Evolutionary conservation across 257 asterid genomes (phyloP).

Genomic region (Lithospermum erythrorhizon): DNA sequence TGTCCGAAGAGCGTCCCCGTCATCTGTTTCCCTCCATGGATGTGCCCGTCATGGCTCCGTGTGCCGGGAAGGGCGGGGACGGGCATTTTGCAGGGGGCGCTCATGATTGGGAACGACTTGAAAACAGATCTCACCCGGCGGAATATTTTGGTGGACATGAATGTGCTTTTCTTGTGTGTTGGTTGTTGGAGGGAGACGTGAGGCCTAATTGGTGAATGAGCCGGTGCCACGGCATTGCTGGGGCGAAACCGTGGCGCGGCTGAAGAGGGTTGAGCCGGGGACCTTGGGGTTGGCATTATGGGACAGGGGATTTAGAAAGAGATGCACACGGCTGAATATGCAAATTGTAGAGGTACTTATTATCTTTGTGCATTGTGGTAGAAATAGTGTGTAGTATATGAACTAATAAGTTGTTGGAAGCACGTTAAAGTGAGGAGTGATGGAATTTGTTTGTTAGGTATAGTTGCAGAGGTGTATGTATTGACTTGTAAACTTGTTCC

Average conservation of each 20-base stretch:
- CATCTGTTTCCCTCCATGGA: constrained; percentile 71
- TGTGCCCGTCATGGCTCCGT: constrained; percentile 48
- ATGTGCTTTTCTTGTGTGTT: constrained; percentile 32
- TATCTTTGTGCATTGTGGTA: background rate
- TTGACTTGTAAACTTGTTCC: background rate
- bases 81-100: constrained; percentile 82
- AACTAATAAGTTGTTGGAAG: background rate
- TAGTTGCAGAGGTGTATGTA: background rate
- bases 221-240: constrained; percentile 38
- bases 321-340: background rate
- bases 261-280: constrained; percentile 7
- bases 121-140: constrained; percentile 58
- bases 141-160: constrained; percentile 46
- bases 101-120: constrained; percentile 75
- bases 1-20: constrained; percentile 79
- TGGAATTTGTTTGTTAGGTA: background rate
- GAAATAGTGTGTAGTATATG: background rate
- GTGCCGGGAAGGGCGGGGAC: constrained; percentile 19
- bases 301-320: background rate
- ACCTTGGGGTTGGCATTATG: constrained; percentile 26
- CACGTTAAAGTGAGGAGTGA: background rate
- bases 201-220: constrained; percentile 24
- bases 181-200: constrained; percentile 32
- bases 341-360: background rate
- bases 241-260: constrained; percentile 5